Base-by-base conservation (phyloP, 495 filamentous ascomycete species). In the Penicillium soppii region DNA sequence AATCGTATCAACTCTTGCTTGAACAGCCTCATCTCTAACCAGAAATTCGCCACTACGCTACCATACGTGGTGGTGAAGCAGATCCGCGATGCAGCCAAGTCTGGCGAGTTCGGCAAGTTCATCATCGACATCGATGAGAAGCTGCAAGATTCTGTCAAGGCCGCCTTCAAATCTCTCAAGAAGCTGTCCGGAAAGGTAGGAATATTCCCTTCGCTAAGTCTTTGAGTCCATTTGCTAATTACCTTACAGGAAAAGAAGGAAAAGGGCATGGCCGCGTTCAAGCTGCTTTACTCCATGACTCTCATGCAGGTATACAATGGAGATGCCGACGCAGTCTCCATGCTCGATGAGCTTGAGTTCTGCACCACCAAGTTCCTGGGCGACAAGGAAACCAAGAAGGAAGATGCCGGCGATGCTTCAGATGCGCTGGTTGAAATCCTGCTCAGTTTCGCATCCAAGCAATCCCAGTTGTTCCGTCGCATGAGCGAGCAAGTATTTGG, bases 231-330 rank as follows among this genome's bases (percentile, higher is more conserved):
- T 50, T 61, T 40, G 32, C 42, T 46, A 21, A 39, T 17, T 19
- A 23, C 12, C 1, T 32, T 1, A 25, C 12, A 69, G 70, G 67
- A 73, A n/a, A 71, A 73, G 52, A 69, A 72, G 35, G 64, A 63
- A 2, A 62, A 70, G 40, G 54, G 70, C 46, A 56, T 71, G 47
- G 61, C 82, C 32, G 87, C 89, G 0, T 86, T 95, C 53, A 84
- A 85, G 36, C 76, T 97, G 7, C 75, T 97, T 7, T 92, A 94
- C 66, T 88, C 89, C n/a, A 77, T 95, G 48, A 85, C 87, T 2
- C 81, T 97, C 40, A 68, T 97, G 25, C 89, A 96, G 61, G 77
- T 96, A n/a, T 92, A 94, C 70, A 88, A 90, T 58, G 88, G 87
- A 16, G 90, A 95, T 49, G 78, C 87, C 0, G 94, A 97, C 56